Conservation (phyloP, 2,329 filamentous ascomycete genomes). For the Hypoxylon sp. region DNA sequence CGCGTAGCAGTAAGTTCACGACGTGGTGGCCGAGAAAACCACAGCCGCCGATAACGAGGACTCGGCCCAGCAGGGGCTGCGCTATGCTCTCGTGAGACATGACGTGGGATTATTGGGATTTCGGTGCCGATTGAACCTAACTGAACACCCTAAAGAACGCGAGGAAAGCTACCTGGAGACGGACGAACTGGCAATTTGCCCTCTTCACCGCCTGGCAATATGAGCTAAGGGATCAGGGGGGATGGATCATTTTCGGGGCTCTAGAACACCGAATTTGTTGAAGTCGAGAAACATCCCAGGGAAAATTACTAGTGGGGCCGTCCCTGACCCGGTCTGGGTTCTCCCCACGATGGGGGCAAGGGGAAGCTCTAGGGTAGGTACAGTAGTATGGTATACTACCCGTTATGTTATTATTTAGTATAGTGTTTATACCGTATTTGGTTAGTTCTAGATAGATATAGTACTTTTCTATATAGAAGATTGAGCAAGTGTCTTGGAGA, state of each 20-base stretch:
- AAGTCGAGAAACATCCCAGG: slow-evolving; percentile 21
- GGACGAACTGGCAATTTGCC: slow-evolving; percentile 6
- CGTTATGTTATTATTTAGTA: background rate
- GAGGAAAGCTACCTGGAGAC: background rate
- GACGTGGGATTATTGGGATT: slow-evolving; percentile 15
- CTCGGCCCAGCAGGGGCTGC: slow-evolving; percentile 72
- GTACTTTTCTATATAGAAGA: background rate
- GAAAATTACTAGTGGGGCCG: slow-evolving; percentile 33
- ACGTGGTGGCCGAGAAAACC: slow-evolving; percentile 89
- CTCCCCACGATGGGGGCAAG: slow-evolving; percentile 33
- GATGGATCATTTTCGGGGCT: slow-evolving; percentile 15
- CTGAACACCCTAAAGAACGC: background rate
- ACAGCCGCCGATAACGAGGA: slow-evolving; percentile 86
- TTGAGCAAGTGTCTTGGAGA: background rate
- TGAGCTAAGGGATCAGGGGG: slow-evolving; percentile 5
- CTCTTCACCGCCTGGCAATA: slow-evolving; percentile 43
- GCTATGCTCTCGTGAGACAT: slow-evolving; percentile 45
- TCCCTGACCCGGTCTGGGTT: slow-evolving; percentile 21
- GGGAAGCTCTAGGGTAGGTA: slow-evolving; percentile 8
- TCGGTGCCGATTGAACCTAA: slow-evolving; percentile 13
- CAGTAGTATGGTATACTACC: slow-evolving; percentile 1
- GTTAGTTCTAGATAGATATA: slow-evolving; percentile 4
- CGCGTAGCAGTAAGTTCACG: slow-evolving; percentile 78
- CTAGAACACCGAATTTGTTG: slow-evolving; percentile 23
- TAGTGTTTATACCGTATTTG: slow-evolving; percentile 14